These are phyloP conservation scores for Sporisorium sorghi DNA, from an alignment of 1,284 basidiomycete genomes.

Conservation along the genomic window DNA sequence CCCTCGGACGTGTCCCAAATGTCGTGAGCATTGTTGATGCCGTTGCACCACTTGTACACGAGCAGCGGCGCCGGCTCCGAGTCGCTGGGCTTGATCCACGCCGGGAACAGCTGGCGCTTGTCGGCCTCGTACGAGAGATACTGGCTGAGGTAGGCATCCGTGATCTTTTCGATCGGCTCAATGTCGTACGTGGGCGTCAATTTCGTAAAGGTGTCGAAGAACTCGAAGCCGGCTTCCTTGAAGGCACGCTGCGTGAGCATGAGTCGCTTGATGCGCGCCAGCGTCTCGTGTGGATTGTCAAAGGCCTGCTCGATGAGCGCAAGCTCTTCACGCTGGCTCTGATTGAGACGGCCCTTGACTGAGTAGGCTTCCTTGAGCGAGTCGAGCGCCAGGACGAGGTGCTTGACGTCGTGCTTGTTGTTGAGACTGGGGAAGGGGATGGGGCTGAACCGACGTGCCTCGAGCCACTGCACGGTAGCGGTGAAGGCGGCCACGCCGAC, in stretches of 20 bases:
- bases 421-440: conserved; percentile 69
- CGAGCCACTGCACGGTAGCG: conserved; percentile 69
- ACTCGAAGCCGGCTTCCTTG: conserved; percentile 68
- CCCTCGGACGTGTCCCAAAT: conserved; percentile 68
- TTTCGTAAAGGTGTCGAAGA: conserved; percentile 68
- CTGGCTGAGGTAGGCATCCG: conserved; percentile 68
- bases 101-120: conserved; percentile 69
- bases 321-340: conserved; percentile 68
- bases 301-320: conserved; percentile 69
- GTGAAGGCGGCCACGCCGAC: conserved; percentile 69
- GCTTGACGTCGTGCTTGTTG: conserved; percentile 69
- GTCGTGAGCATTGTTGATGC: conserved; percentile 67
- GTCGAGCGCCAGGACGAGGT: conserved; percentile 67
- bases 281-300: conserved; percentile 69
- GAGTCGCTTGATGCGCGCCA: conserved; percentile 68
- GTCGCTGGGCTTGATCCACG: conserved; percentile 69
- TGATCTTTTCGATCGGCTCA: conserved; percentile 70
- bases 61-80: conserved; percentile 68
- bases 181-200: conserved; percentile 68
- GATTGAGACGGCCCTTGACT: conserved; percentile 68
- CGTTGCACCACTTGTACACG: conserved; percentile 70
- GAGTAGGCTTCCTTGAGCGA: conserved; percentile 68
- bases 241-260: conserved; percentile 69
- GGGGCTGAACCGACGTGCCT: conserved; percentile 67
- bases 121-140: conserved; percentile 69